phyloP scores from a whole-genome alignment of 805 yeast species.

The Candida boidinii region DNA sequence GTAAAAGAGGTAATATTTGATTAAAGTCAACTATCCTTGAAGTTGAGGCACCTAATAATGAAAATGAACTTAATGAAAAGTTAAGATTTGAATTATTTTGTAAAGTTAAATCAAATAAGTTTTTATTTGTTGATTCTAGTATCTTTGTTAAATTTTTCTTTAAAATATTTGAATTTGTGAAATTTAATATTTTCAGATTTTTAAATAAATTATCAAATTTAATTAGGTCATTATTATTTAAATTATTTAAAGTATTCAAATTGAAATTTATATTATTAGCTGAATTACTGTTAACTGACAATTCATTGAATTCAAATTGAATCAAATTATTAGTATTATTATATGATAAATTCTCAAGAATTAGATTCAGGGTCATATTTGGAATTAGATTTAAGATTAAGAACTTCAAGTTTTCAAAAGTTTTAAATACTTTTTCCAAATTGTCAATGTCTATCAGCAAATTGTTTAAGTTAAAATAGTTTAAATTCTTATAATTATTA shows the following conservation, averaged over 20 bases:
- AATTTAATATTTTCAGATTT: constrained; percentile 3
- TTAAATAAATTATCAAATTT: constrained; percentile 1
- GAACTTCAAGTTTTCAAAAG: background rate
- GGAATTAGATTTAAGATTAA: background rate
- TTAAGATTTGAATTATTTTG: constrained; percentile 7
- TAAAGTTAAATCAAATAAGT: constrained; percentile 5
- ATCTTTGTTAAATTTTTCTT: constrained; percentile 7
- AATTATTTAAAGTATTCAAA: background rate
- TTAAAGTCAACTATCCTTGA: constrained; percentile 4
- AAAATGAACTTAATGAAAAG: constrained; percentile 11
- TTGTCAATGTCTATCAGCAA: constrained; percentile 1
- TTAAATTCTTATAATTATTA: no score
- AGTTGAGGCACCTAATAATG: constrained; percentile 7
- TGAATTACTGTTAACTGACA: background rate
- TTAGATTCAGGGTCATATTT: constrained; percentile 4
- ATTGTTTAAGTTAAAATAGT: background rate
- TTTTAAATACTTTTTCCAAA: background rate
- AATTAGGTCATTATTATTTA: background rate
- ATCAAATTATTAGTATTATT: background rate
- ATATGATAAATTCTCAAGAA: background rate
- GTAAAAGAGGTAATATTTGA: constrained; percentile 7
- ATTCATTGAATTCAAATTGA: background rate
- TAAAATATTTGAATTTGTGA: constrained; percentile 9
- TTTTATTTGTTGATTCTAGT: constrained; percentile 4
- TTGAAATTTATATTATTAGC: background rate